Percentiles rank a stretch among this genome's conserved stretches.
These are phyloP conservation scores for Achaetomiella virescens DNA, from an alignment of 495 filamentous ascomycete species.

Conservation along the genomic window DNA sequence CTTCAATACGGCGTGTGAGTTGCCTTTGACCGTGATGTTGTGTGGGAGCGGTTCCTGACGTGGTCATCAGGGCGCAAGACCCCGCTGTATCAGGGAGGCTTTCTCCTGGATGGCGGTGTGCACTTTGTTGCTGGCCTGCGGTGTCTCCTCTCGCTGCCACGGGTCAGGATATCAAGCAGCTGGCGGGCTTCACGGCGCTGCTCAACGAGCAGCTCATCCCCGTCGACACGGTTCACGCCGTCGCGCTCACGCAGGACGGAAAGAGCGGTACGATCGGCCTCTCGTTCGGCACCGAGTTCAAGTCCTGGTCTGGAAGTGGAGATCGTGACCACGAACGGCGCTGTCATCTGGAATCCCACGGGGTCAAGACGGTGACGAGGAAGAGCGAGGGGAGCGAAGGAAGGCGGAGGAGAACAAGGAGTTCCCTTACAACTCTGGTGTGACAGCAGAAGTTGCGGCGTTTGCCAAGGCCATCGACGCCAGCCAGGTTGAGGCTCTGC, in stretches of 20 bases:
- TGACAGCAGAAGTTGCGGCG: slow-evolving; percentile 58
- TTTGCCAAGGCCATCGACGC: slow-evolving; percentile 52
- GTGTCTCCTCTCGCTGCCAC: slow-evolving; percentile 54
- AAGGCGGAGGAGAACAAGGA: slow-evolving; percentile 41
- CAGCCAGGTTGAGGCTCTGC: slow-evolving; percentile 42
- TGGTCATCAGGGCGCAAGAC: slow-evolving; percentile 55
- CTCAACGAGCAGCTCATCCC: slow-evolving; percentile 59
- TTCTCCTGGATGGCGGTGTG: slow-evolving; percentile 69
- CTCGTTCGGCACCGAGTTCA: slow-evolving; percentile 62
- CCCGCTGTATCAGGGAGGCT: slow-evolving; percentile 70
- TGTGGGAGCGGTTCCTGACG: background rate
- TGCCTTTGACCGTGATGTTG: background rate
- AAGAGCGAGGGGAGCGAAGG: slow-evolving; percentile 25
- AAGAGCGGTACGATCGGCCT: slow-evolving; percentile 53
- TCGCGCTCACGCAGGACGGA: slow-evolving; percentile 51
- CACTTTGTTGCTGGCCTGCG: slow-evolving; percentile 64
- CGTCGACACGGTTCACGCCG: slow-evolving; percentile 65
- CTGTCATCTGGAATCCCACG: slow-evolving; percentile 36
- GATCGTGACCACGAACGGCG: slow-evolving; percentile 49
- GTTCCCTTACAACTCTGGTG: slow-evolving; percentile 50
- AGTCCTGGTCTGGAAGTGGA: slow-evolving; percentile 42
- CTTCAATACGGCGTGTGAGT: slow-evolving; percentile 53
- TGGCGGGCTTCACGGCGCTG: slow-evolving; percentile 54
- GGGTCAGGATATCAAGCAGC: slow-evolving; percentile 36
- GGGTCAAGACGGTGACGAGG: slow-evolving; percentile 32